Conservation (phyloP, 768 basidiomycete genomes). For the Pulveroboletus sp. region DNA sequence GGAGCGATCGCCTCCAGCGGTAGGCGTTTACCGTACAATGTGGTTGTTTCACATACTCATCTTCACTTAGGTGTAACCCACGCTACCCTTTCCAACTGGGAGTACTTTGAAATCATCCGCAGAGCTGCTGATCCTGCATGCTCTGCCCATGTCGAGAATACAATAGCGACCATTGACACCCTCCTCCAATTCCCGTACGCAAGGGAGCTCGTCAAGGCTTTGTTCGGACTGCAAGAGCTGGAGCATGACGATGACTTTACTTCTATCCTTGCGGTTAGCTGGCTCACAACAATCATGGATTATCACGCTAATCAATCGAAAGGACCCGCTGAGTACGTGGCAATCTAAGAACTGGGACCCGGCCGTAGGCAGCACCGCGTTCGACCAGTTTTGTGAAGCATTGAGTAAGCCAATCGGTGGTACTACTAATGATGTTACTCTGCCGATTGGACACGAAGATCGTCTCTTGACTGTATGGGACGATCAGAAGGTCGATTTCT, state of each 20-base stretch:
- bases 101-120: conserved; percentile 84
- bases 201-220: conserved; percentile 52
- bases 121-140: conserved; percentile 61
- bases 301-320: not conserved
- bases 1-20: conserved; percentile 89
- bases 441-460: conserved; percentile 46
- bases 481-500: conserved; percentile 49
- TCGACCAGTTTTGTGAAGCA: conserved; percentile 64
- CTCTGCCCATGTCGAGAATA: conserved; percentile 50
- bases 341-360: conserved; percentile 90
- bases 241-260: conserved; percentile 76
- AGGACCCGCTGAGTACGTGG: conserved; percentile 68
- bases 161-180: conserved; percentile 57
- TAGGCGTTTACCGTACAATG: conserved; percentile 25
- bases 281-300: conserved; percentile 15
- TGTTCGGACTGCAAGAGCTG: conserved; percentile 72
- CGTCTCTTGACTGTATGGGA: conserved; percentile 45
- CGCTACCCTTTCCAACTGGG: conserved; percentile 74
- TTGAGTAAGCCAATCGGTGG: conserved; percentile 44
- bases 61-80: conserved; percentile 68
- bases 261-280: conserved; percentile 55
- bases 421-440: conserved; percentile 27
- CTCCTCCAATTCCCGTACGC: conserved; percentile 48
- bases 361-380: conserved; percentile 50
- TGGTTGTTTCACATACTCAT: not conserved